Base-by-base conservation (phyloP, 805 yeast species). In the Yarrowia yakushimensis region DNA sequence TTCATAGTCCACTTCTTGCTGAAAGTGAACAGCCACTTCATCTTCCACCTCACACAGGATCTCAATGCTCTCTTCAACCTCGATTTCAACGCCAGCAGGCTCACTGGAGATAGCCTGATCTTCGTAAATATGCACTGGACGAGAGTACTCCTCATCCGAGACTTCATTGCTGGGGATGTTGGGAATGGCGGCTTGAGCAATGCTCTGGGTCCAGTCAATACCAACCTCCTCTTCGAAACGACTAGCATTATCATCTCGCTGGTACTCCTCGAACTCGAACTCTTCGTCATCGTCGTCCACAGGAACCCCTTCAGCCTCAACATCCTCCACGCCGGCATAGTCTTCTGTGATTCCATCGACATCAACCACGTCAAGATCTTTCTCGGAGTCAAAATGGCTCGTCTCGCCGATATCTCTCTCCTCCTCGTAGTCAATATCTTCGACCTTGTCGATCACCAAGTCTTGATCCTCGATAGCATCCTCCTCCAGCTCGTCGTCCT, bases 341-440 rank as follows among this genome's bases (percentile, higher is more conserved):
- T 62, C 63, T 28, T 54, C 33, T 11, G 43, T 41, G 22, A 30
- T 30, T 1, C 45, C 45, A n/a, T 63, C 65, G n/a, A 30, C 48
- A 13, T 27, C 48, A 4, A 39, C 46, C 30, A 60, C 64, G 9
- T 62, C 65, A 3, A 30, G 65, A 25, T 45, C 60, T 28, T 63
- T 27, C 18, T 45, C 65, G 13, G 22, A 28, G 39, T 30, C 42
- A 11, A 63, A 37, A 20, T 17, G 13, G 45, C 30, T 28, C 17
- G 34, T 36, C 22, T 63, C 65, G 7, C 36, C 64, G 17, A 52
- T 39, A 15, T 64, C 63, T n/a, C 27, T 23, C 18, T 66, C 67
- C 12, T 27, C 61, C 20, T 46, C 65, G 12, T 46, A 63, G 9
- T 34, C 63, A 20, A 41, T 60, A 15, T 18, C 46, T 4, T 41